These are phyloP conservation scores for Geopyxis carbonaria DNA, from an alignment of 495 filamentous ascomycete species.

Conservation along the genomic window DNA sequence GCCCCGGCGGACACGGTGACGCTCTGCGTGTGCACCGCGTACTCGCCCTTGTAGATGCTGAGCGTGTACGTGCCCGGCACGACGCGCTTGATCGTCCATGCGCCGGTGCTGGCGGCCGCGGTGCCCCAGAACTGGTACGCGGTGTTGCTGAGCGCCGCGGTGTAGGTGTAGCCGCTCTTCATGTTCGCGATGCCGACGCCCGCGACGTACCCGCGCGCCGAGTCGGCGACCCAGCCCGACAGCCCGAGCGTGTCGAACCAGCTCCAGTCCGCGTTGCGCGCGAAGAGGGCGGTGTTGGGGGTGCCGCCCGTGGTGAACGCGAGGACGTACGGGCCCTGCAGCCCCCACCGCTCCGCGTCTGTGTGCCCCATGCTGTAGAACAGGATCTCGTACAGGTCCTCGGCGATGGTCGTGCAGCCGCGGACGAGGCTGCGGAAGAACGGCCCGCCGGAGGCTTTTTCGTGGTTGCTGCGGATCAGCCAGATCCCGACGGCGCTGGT, in stretches of 20 bases:
- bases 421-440: slow-evolving; percentile 26
- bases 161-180: slow-evolving; percentile 14
- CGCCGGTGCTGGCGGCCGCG: slow-evolving; percentile 11
- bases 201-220: slow-evolving; percentile 21
- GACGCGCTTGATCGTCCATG: slow-evolving; percentile 22
- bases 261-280: slow-evolving; percentile 22
- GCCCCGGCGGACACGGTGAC: slow-evolving; percentile 19
- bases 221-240: slow-evolving; percentile 22
- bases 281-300: slow-evolving; percentile 18
- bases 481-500: slow-evolving; percentile 8
- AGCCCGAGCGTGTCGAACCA: slow-evolving; percentile 26
- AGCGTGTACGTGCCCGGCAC: slow-evolving; percentile 24
- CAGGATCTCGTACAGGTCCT: slow-evolving; percentile 13
- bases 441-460: slow-evolving; percentile 33
- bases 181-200: slow-evolving; percentile 21
- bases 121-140: slow-evolving; percentile 23
- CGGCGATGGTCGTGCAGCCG: slow-evolving; percentile 5
- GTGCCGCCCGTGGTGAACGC: slow-evolving; percentile 22
- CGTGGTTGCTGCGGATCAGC: slow-evolving; percentile 24
- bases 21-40: slow-evolving; percentile 21
- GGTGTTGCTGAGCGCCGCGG: slow-evolving; percentile 24
- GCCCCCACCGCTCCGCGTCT: slow-evolving; percentile 24
- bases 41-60: slow-evolving; percentile 26
- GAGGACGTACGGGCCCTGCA: slow-evolving; percentile 27
- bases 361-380: slow-evolving; percentile 36